Base-by-base conservation (phyloP, 2,329 filamentous ascomycete species). In the Monosporascus sp. region DNA sequence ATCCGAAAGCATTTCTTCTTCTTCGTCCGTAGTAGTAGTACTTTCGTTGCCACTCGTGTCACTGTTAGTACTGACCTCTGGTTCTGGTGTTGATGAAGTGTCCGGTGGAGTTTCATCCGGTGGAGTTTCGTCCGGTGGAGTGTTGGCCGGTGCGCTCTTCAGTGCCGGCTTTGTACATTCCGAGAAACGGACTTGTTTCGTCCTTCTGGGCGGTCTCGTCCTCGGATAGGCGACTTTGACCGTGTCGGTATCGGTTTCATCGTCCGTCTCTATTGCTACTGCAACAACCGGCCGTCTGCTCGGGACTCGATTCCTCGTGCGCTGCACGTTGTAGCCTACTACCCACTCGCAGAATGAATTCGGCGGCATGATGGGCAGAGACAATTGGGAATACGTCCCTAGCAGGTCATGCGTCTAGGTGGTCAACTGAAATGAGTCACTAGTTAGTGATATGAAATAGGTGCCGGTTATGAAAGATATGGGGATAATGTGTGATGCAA, bases 221-320 rank as follows among this genome's bases (percentile, higher is more conserved):
- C 77, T 74, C 1, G 79, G 78, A 50, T 79, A 78, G 1, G 76
- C 78, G 38, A 83, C 64, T 19, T 66, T 71, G 51, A 82, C 64
- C 3, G 71, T 75, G 50, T 83, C 79, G 26, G 73, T 69, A 7
- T 76, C 73, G n/a, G 71, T 73, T 52, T 80, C 77, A 44, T 82
- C 78, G 56, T 83, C 78, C 11, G 79, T 81, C 16, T 72, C 66
- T 68, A 75, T 75, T 57, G 78, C 74, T 49, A 75, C 68, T 41
- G 75, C 50, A 22, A 63, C 58, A 5, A 66, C 55, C 6, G 38
- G 52, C 7, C 64, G 62, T 38, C 51, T 52, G 34, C 47, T 36
- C 8, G 40, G 58, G 3, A 14, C 31, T 34, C 48, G 50, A 16
- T 48, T 56, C 22, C 48, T 46, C 16, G 34, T 51, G 2, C 40